phyloP scores from a whole-genome alignment of 2,329 filamentous ascomycete genomes.

The Colletotrichum ledebouriae region DNA sequence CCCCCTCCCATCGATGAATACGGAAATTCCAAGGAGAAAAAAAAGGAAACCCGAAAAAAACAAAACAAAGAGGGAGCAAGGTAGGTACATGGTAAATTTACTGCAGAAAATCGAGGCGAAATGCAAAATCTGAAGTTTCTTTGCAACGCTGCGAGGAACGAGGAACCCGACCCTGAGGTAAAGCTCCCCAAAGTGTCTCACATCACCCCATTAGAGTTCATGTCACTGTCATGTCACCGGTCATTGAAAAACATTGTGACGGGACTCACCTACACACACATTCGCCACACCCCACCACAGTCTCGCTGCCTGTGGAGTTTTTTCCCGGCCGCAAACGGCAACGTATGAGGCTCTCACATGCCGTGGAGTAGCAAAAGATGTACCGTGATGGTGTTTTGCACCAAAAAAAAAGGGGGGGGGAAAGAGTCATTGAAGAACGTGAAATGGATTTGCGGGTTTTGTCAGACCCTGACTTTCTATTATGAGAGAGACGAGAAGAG shows the following conservation, averaged over 20 bases:
- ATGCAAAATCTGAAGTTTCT: not conserved
- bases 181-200: constrained; percentile 31
- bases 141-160: not conserved
- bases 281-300: not conserved
- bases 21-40: constrained; percentile 27
- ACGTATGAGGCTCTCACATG: not conserved
- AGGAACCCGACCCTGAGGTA: constrained; percentile 10
- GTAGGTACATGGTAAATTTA: not conserved
- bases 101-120: not conserved
- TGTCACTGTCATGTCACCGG: constrained; percentile 26
- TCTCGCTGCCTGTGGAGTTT: not conserved
- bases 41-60: not conserved
- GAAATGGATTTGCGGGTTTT: constrained; percentile 16
- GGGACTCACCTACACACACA: constrained; percentile 15
- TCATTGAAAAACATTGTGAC: constrained; percentile 27
- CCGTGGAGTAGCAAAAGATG: too few relatives aligned
- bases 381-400: too few relatives aligned
- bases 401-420: not conserved
- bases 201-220: constrained; percentile 37
- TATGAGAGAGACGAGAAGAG: constrained; percentile 1
- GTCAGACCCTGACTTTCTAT: constrained; percentile 24
- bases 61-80: not conserved
- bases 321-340: constrained; percentile 20
- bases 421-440: not conserved
- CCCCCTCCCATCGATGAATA: constrained; percentile 15